A percentile compares a stretch with the other conserved stretches of the same genome.
Evolutionary conservation across 176 grass and related monocot genomes (phyloP).

Genomic region (Alopecurus myosuroides): DNA sequence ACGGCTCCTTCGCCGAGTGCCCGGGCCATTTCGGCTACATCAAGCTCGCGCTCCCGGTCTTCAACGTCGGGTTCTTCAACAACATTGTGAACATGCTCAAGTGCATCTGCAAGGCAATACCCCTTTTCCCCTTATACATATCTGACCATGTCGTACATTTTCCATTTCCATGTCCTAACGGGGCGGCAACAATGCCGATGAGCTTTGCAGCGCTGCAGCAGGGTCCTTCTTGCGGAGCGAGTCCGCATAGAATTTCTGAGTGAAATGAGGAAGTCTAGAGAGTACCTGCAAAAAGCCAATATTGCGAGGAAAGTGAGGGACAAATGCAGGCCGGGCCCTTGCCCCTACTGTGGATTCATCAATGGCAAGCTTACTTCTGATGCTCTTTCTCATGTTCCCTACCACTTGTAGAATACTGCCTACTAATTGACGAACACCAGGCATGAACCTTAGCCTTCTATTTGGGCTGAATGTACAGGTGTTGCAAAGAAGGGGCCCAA

Average conservation of each 20-base stretch:
- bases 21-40: conserved; percentile 92
- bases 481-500: conserved; percentile 61
- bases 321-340: conserved; percentile 73
- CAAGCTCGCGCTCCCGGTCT: conserved; percentile 84
- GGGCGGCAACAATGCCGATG: background rate
- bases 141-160: background rate
- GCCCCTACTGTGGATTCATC: conserved; percentile 64
- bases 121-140: background rate
- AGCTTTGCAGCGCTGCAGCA: conserved; percentile 67
- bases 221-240: conserved; percentile 65
- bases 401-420: background rate
- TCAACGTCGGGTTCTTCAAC: conserved; percentile 81
- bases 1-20: conserved; percentile 59
- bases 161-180: background rate
- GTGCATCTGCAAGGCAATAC: conserved; percentile 84
- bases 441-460: conserved; percentile 5
- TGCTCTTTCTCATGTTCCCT: background rate
- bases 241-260: conserved; percentile 60
- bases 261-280: conserved; percentile 92
- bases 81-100: conserved; percentile 72
- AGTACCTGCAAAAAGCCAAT: conserved; percentile 43
- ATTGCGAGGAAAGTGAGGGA: conserved; percentile 79
- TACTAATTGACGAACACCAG: background rate
- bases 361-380: conserved; percentile 52
- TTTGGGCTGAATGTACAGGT: conserved; percentile 56